Base-by-base conservation (phyloP, 2,329 filamentous ascomycete species). In the Xylaria sp. region DNA sequence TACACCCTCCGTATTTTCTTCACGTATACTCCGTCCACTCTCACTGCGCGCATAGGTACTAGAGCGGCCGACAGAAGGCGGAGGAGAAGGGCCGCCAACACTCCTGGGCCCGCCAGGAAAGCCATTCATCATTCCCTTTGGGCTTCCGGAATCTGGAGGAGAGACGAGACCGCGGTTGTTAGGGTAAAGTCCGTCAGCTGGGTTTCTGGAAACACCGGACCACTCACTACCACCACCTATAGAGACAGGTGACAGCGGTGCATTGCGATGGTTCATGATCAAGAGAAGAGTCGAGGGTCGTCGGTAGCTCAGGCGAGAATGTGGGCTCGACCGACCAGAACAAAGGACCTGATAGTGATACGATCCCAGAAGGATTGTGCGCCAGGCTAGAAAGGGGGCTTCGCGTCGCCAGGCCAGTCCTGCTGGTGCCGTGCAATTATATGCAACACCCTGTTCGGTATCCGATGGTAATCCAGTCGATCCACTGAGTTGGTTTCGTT, bases 201-300 rank as follows among this genome's bases (percentile, higher is more conserved):
- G 87, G 80, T 93, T 92, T 78, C 90, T 90, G 72, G 88, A 87
- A 75, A 91, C 86, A 68, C 86, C 88, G 58, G 92, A 92, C 91
- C 92, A 96, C 80, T 96, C 93, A 85, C 90, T 94, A 80, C 91
- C 94, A 80, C 91, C 93, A 80, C 91, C 91, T 86, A 92, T 84
- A 83, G 93, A 96, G 80, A 94, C 88, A 78, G 93, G 93, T 79
- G 93, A 94, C 80, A 94, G 86, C 79, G 91, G 91, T 83, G 89
- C 90, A 88, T 92, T 90, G 83, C 88, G 88, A 80, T 85, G 87
- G 84, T 89, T 92, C 91, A 93, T 92, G 83, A 81, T 88, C 66
- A 63, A 62, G 63, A 56, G 32, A 55, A 63, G 51, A 66, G 46
- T 50, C n/a, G 63, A 62, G 66, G 55, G 66, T 52, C 63, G 56